These are phyloP conservation scores for Trichoderma semiorbis DNA, from an alignment of 2,329 filamentous ascomycete genomes.

Conservation along the genomic window DNA sequence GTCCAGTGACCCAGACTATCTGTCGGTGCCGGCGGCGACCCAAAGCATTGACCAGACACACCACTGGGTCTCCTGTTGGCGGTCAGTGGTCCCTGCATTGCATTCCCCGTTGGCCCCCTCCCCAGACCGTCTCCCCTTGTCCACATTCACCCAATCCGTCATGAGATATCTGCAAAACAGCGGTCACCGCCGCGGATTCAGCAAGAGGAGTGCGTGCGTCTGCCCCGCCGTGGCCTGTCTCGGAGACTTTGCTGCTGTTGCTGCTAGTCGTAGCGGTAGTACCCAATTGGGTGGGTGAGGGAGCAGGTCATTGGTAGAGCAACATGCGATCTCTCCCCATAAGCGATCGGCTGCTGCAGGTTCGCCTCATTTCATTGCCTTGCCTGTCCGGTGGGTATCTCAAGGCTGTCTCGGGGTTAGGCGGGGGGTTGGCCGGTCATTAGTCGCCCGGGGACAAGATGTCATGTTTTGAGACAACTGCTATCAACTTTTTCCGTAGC, in stretches of 20 bases:
- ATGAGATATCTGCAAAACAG: constrained; percentile 1
- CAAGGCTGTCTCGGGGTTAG: background rate
- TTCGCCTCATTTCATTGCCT: constrained; percentile 1
- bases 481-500: background rate
- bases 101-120: background rate
- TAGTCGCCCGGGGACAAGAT: background rate
- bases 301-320: background rate
- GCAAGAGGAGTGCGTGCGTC: background rate
- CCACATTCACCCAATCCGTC: background rate
- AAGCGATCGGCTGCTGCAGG: constrained; percentile 13
- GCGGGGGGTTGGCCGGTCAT: background rate
- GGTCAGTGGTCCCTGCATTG: constrained; percentile 18
- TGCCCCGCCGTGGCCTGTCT: constrained; percentile 2
- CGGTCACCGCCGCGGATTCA: background rate
- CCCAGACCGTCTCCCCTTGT: background rate
- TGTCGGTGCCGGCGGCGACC: constrained; percentile 5
- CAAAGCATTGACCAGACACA: background rate
- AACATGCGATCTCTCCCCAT: constrained; percentile 4
- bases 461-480: background rate
- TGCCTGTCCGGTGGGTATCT: background rate
- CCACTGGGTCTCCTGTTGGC: background rate
- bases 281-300: background rate
- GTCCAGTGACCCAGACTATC: constrained; percentile 15
- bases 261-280: background rate
- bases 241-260: constrained; percentile 12